These are phyloP conservation scores for Alternaria infectoria DNA, from an alignment of 2,329 filamentous ascomycete genomes.

Conservation along the genomic window DNA sequence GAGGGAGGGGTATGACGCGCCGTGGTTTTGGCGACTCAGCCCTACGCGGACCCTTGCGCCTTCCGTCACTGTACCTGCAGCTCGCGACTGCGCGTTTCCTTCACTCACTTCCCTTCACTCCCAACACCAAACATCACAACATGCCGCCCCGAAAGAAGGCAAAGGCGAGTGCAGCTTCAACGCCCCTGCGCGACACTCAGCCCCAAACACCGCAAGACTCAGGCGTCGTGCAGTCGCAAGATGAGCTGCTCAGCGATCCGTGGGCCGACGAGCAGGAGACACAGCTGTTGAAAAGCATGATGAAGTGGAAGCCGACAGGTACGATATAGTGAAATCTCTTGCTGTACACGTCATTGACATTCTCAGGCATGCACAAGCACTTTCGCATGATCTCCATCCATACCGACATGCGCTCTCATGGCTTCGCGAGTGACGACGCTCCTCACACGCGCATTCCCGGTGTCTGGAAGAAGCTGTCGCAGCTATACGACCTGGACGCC, in stretches of 20 bases:
- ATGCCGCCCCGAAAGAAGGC: conserved; percentile 77
- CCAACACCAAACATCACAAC: neutral
- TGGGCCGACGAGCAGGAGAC: conserved; percentile 98
- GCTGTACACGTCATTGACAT: too few species aligned
- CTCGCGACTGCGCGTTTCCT: conserved; percentile 5
- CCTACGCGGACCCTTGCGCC: conserved; percentile 29
- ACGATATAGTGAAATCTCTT: neutral
- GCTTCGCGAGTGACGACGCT: conserved; percentile 72
- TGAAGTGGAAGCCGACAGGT: conserved; percentile 95
- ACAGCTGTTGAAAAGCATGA: conserved; percentile 89
- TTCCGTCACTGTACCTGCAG: conserved; percentile 18
- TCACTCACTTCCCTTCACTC: neutral
- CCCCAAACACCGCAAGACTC: conserved; percentile 50
- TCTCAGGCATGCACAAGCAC: conserved; percentile 62
- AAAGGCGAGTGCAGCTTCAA: conserved; percentile 63
- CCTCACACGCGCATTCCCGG: conserved; percentile 86
- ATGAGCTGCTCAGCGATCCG: conserved; percentile 68
- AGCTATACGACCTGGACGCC: conserved; percentile 82
- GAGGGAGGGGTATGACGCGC: conserved; percentile 43
- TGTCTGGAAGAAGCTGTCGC: conserved; percentile 87
- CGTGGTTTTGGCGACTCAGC: conserved; percentile 32
- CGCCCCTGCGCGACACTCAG: conserved; percentile 54
- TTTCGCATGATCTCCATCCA: conserved; percentile 59
- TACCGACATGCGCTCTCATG: conserved; percentile 53
- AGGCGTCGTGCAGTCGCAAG: conserved; percentile 57